Evolutionary conservation across 768 basidiomycete species (phyloP), one percentile per base, ranked within the genome.

Genomic region (Serendipita vermifera): DNA sequence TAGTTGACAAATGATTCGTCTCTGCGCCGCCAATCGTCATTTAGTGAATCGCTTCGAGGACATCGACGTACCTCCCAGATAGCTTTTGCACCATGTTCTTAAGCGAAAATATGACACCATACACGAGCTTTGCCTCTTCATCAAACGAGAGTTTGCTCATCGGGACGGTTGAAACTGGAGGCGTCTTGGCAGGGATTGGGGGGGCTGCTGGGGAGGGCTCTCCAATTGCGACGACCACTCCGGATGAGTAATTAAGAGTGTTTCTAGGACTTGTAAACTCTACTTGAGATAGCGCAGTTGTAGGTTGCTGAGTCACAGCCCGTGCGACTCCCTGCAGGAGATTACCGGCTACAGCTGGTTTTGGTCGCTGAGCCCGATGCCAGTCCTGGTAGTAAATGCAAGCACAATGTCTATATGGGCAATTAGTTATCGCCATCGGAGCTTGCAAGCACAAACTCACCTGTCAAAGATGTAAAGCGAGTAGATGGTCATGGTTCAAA

Each of bases 351-450:
- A 75, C 75, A 2, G 91, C 87, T 36, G 79, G 77, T 67, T 80
- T 83, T 29, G 83, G 81, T 31, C 82, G 76, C 55, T 77, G 81
- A 0, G 82, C 82, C 51, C 89, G 80, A 63, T 93, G 84, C 87
- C 90, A 94, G 67, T 94, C 89, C 61, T 96, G 90, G 67, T 97
- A 96, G 71, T 94, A 97, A 41, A 98, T 78, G 65, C 88, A 90
- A 17, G 77, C 78, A 69, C 93, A 92, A 67, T 96, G 89, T 69
- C 94, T 91, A 33, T 41, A 15, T n/a, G n/a, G 59, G n/a, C 33
- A 55, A 59, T 48, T 17, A 38, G 39, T 48, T 43, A 57, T 56
- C 38, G 5, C 29, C 20, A 14, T 40, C 38, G 55, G 13, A 51
- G 38, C 54, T 17, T 32, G 39, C 13, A 32, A 20, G 39, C 4